Base-by-base conservation (phyloP, 805 yeast genomes). In the Millerago galiae region DNA sequence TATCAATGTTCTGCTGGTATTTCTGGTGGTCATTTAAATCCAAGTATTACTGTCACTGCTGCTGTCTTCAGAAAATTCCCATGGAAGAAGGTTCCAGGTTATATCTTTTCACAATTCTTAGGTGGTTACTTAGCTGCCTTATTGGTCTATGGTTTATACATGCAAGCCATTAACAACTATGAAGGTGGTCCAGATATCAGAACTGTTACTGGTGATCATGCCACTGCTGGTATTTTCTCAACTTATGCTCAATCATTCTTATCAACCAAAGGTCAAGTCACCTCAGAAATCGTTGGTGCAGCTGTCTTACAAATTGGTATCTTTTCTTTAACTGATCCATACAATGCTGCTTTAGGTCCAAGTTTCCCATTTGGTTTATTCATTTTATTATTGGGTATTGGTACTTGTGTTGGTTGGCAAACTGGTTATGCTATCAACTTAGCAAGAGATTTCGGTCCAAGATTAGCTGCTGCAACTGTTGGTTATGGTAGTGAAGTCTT, bases 21-120 rank as follows among this genome's bases (percentile, higher is more conserved):
- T 41, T 73, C 79, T 31, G 80, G 79, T 53, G 81, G 75, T n/a
- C 81, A 75, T 56, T 54, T 75, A 45, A 75, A 75, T 56, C 79
- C 80, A 4, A 74, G 76, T 43, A 68, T 74, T 29, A 74, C 80
- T 1, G 38, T 75, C 8, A 56, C 69, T 9, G 63, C 70, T 51
- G 74, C 72, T 46, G 53, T 71, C 11, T 75, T 61, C 51, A 67
- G 81, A 58, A 72, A 71, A 8, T 75, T 75, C 52, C 79, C 79
- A 24, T 63, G 72, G 63, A 60, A 59, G 41, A 74, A 74, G 47
- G 65, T 71, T 17, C 72, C 61, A 38, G 61, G 63, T 29, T 75
- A 74, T 54, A 51, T 73, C 29, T 45, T 66, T 21, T 72, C 74
- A 16, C 81, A 75, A 56, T 45, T 71, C 21, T 48, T 74, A 10